Base-by-base conservation (phyloP, 176 grass and related monocot species). In the Juncus inflexus region DNA sequence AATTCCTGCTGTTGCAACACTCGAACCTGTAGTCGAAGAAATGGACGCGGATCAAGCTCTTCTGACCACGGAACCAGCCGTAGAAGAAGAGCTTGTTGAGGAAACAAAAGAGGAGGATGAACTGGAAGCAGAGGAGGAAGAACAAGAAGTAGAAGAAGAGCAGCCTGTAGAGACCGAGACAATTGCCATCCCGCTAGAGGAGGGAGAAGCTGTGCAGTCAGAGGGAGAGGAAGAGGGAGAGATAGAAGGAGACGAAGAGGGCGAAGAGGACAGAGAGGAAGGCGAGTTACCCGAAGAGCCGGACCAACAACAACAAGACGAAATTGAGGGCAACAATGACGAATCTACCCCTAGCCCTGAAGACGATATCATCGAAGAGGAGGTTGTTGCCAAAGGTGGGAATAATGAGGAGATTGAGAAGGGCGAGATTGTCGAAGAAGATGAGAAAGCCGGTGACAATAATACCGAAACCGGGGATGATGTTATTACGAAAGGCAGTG, bases 211-310 rank as follows among this genome's bases (percentile, higher is more conserved):
- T 35, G 80, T 83, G 50, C 61, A 68, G 73, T 61, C 77, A 0
- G 88, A 86, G 63, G 74, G 15, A 57, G 92, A 97, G 3, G 94
- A 99, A 41, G 85, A 28, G 19, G 19, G 19, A 28, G 19, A 28
- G 19, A 28, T 28, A 28, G 19, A 92, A 7, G 83, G 72, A 72
- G 92, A 97, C 52, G 92, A 97, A 0, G 88, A 86, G 63, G 74
- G 15, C 58, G 92, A 97, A 3, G 94, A 99, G 39, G 85, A 92
- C 7, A 86, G 72, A 72, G 92, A 97, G 57, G 92, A 97, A 60
- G 94, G 92, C 3, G 92, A 97, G 38, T 50, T 79, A 72, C 72
- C 58, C 0, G 88, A 89, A 45, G 94, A 99, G 58, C 72, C 77
- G 38, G 94, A 99, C 53, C 86, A 78, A 45, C 70, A 65, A 45